Percentiles rank a stretch among this genome's conserved stretches.
Evolutionary conservation across 768 basidiomycete species (phyloP).

Genomic region (Phaffia tasmanica): DNA sequence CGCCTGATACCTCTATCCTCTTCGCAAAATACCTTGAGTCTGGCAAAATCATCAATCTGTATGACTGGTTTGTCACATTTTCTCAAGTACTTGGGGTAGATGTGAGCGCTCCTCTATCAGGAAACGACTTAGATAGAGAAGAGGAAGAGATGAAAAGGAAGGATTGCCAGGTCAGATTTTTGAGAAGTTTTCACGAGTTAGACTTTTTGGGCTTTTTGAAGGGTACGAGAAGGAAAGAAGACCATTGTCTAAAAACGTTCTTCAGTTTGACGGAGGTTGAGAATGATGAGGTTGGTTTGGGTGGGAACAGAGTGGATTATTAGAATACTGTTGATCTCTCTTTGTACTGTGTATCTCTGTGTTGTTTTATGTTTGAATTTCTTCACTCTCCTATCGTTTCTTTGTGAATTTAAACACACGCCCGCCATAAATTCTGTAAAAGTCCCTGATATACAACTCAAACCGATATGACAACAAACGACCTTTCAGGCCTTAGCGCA

Average conservation of each 20-base stretch:
- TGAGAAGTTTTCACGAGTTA: slow-evolving; percentile 25
- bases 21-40: slow-evolving; percentile 67
- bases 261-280: slow-evolving; percentile 23
- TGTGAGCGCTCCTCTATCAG: slow-evolving; percentile 25
- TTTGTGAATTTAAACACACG: too few relatives aligned
- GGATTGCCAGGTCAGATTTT: slow-evolving; percentile 23
- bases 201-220: slow-evolving; percentile 24
- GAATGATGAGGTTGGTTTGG: slow-evolving; percentile 6
- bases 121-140: not conserved
- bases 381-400: too few relatives aligned
- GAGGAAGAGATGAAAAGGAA: not conserved
- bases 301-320: too few relatives aligned
- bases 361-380: too few relatives aligned
- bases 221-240: slow-evolving; percentile 22
- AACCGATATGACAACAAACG: too few relatives aligned
- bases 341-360: too few relatives aligned
- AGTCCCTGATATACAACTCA: too few relatives aligned
- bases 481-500: not conserved
- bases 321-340: too few relatives aligned
- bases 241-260: slow-evolving; percentile 24
- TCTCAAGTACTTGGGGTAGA: slow-evolving; percentile 52
- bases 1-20: slow-evolving; percentile 65
- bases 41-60: slow-evolving; percentile 71
- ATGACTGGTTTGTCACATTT: slow-evolving; percentile 80
- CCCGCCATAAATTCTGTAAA: too few relatives aligned